These are phyloP conservation scores for Trifolium dubium DNA, from an alignment of 306 rosid genomes.

Conservation along the genomic window DNA sequence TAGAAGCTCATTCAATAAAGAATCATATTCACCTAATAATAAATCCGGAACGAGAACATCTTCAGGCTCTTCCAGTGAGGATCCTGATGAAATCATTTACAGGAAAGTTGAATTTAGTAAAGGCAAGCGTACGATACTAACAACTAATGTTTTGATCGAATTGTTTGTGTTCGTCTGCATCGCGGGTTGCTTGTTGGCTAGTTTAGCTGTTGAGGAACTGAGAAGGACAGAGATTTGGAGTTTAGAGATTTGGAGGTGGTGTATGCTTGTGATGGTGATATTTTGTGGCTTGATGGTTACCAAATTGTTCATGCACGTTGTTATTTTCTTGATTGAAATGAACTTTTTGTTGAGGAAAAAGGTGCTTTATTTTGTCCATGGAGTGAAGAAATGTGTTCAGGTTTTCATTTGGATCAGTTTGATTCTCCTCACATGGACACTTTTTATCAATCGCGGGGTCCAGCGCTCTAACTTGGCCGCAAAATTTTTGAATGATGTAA, in stretches of 20 bases:
- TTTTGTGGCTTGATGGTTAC: conserved; percentile 81
- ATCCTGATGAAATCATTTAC: conserved; percentile 69
- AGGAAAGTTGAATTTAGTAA: conserved; percentile 61
- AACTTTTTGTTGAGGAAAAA: conserved; percentile 82
- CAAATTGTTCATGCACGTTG: conserved; percentile 71
- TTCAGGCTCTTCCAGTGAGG: conserved; percentile 53
- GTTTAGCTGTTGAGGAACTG: conserved; percentile 53
- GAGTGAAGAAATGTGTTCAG: conserved; percentile 77
- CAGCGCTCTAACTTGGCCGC: conserved; percentile 52
- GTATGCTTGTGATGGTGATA: conserved; percentile 70
- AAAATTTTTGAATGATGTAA: conserved; percentile 53
- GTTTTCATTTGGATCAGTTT: conserved; percentile 73
- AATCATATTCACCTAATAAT: conserved; percentile 62
- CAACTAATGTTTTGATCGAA: conserved; percentile 52
- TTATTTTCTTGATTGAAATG: conserved; percentile 80
- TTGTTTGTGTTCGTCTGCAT: conserved; percentile 55
- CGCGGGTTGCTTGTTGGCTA: conserved; percentile 55
- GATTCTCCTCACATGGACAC: conserved; percentile 74
- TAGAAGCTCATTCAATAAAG: conserved; percentile 49
- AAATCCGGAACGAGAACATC: conserved; percentile 35
- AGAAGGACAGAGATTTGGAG: conserved; percentile 52
- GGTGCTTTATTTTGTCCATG: conserved; percentile 92
- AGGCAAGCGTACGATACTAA: conserved; percentile 56
- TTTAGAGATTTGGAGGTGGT: conserved; percentile 84
- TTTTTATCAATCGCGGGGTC: conserved; percentile 59